Evolutionary conservation across 2,329 filamentous ascomycete genomes (phyloP), one percentile per base, ranked within the genome.

Genomic region (Beauveria sp.): DNA sequence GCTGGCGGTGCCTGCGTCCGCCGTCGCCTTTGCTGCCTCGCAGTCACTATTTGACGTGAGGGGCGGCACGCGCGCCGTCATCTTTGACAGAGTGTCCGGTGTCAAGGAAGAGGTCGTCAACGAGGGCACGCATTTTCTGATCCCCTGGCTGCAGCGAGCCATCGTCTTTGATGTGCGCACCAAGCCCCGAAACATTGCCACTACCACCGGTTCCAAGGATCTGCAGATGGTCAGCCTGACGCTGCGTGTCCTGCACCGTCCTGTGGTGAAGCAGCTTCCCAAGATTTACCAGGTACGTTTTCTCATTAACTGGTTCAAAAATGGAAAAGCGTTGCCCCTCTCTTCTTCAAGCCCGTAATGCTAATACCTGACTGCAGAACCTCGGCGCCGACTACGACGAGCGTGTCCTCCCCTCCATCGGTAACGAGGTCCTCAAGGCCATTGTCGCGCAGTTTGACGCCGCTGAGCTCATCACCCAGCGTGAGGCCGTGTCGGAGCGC

Each of bases 171-270:
- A 99, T 79, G 94, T 99, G 67, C 88, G 94, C 66, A 99, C 96
- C 62, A 96, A 96, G 84, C 94, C 94, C 64, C 85, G 94, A 73
- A 97, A 96, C 76, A 97, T 99, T 74, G 91, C 90, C 67, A 99
- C 94, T 30, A 99, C 94, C 26, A 99, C 94, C 14, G 94, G 94
- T 62, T 93, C 89, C 84, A 99, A 99, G 85, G 94, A 99, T 79
- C 78, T 99, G 82, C 94, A 99, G 81, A 99, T 99, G 94, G 94
- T 99, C 71, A 97, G 92, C 83, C 84, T 99, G 82, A 99, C 94
- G 59, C 83, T 99, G 73, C 85, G 94, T 76, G 94, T 99, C 66
- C 78, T 99, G 75, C 93, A 97, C 79, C 84, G 96, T 69, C 94
- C 96, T 6, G 93, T 96, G 61, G 93, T 99, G 70, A 86, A 91